Percentiles rank a stretch among this genome's conserved stretches.
Conservation (phyloP, 2,329 filamentous ascomycete genomes). For the Nannizziopsis barbatae region DNA sequence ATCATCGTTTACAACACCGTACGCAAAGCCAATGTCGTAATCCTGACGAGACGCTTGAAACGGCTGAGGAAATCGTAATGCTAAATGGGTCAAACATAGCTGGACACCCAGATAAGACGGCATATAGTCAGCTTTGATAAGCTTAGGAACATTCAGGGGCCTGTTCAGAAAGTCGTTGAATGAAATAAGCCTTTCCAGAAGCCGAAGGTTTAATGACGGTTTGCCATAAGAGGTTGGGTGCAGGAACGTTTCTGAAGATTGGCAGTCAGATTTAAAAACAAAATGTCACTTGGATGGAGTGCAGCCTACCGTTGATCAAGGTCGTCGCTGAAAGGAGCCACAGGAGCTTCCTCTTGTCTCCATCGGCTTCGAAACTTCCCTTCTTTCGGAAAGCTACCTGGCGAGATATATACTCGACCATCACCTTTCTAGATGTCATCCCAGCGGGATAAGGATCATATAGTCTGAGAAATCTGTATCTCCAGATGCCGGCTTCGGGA, state of each 20-base stretch:
- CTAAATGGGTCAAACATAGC: slow-evolving; percentile 25
- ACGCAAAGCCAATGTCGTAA: slow-evolving; percentile 26
- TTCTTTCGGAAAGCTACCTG: slow-evolving; percentile 24
- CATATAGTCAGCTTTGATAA: slow-evolving; percentile 6
- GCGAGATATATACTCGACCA: slow-evolving; percentile 28
- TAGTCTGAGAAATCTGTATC: slow-evolving; percentile 22
- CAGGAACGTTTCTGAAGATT: too few relatives aligned
- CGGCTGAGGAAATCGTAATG: slow-evolving; percentile 22
- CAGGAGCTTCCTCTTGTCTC: slow-evolving; percentile 20
- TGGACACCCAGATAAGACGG: slow-evolving; percentile 20
- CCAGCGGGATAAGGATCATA: slow-evolving; percentile 25
- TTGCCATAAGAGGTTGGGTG: too few relatives aligned
- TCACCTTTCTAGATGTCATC: slow-evolving; percentile 20
- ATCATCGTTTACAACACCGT: slow-evolving; percentile 14
- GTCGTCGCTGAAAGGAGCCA: slow-evolving; percentile 26
- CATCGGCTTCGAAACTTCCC: slow-evolving; percentile 21
- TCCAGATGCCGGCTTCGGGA: slow-evolving; percentile 26
- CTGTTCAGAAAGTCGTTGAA: too few relatives aligned
- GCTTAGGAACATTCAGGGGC: too few relatives aligned
- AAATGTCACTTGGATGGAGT: too few relatives aligned
- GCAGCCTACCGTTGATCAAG: slow-evolving; percentile 18
- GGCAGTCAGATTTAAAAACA: too few relatives aligned
- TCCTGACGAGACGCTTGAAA: slow-evolving; percentile 22
- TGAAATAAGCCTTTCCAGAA: too few relatives aligned
- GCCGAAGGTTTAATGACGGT: too few relatives aligned